A percentile compares a stretch with the other conserved stretches of the same genome.
These are phyloP conservation scores for Podila epigama DNA, from an alignment of 192 early-diverging fungal genomes.

Conservation along the genomic window DNA sequence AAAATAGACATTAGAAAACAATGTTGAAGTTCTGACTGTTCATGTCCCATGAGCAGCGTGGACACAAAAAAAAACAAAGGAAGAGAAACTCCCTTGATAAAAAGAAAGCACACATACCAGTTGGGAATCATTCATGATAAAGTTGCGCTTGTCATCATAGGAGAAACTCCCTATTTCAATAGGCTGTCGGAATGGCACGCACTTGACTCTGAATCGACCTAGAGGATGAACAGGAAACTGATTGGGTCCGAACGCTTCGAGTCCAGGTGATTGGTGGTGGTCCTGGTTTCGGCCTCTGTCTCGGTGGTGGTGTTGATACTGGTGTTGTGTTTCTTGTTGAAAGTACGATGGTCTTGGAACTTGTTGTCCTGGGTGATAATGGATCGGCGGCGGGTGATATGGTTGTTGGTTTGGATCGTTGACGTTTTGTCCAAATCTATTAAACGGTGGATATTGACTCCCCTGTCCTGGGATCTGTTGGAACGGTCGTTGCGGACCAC, in stretches of 20 bases:
- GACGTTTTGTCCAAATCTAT: too few species aligned
- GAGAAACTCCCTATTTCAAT: slow-evolving; percentile 72
- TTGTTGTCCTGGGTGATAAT: neutral
- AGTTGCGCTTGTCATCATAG: slow-evolving; percentile 61
- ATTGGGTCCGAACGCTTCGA: neutral
- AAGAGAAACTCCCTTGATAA: neutral
- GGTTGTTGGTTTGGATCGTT: neutral
- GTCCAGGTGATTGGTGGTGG: neutral
- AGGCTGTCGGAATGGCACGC: slow-evolving; percentile 64
- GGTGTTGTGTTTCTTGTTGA: neutral
- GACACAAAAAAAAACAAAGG: neutral
- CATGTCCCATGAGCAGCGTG: too few species aligned
- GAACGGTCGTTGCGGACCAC: too few species aligned
- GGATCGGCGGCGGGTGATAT: neutral
- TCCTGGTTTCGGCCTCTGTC: too few species aligned
- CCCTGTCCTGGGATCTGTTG: too few species aligned
- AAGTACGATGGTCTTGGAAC: neutral
- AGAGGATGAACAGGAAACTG: slow-evolving; percentile 48
- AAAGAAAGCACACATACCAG: slow-evolving; percentile 32
- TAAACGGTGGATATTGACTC: too few species aligned
- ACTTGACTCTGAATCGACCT: slow-evolving; percentile 47
- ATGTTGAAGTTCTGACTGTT: neutral
- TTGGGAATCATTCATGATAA: slow-evolving; percentile 69
- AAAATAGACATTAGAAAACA: neutral
- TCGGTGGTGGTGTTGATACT: neutral